These are phyloP conservation scores for Dissophora globulifera DNA, from an alignment of 192 early-diverging fungal species.

Conservation along the genomic window DNA sequence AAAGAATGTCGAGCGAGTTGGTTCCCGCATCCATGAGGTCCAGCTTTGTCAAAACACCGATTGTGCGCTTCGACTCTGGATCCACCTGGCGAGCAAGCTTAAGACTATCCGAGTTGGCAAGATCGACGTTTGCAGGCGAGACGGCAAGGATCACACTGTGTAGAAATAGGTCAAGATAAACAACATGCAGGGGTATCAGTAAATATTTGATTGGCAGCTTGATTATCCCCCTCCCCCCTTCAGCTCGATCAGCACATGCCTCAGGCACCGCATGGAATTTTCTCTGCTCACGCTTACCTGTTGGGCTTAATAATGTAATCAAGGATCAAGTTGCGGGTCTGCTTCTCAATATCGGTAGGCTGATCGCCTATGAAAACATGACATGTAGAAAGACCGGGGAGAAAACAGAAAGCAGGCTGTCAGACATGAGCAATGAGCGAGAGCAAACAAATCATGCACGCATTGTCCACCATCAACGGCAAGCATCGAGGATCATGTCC, in stretches of 20 bases:
- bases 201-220: too few species aligned
- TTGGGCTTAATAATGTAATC: slow-evolving; percentile 87
- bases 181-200: neutral
- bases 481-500: neutral
- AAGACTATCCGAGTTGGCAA: slow-evolving; percentile 87
- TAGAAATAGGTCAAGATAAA: neutral
- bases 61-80: slow-evolving; percentile 79
- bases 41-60: slow-evolving; percentile 85
- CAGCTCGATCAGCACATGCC: too few species aligned
- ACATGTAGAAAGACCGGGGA: too few species aligned
- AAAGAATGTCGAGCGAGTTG: slow-evolving; percentile 81
- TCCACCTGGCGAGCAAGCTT: slow-evolving; percentile 89
- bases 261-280: neutral
- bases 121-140: slow-evolving; percentile 82
- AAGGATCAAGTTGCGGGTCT: slow-evolving; percentile 78
- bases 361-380: slow-evolving; percentile 70
- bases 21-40: slow-evolving; percentile 90
- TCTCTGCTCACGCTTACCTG: slow-evolving; percentile 52
- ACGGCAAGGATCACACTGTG: slow-evolving; percentile 84
- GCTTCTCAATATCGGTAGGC: slow-evolving; percentile 84
- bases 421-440: neutral
- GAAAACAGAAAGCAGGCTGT: neutral
- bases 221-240: too few species aligned
- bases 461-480: neutral
- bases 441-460: neutral